Base-by-base conservation (phyloP, 257 asterid species). In the Plectranthus barbatus region DNA sequence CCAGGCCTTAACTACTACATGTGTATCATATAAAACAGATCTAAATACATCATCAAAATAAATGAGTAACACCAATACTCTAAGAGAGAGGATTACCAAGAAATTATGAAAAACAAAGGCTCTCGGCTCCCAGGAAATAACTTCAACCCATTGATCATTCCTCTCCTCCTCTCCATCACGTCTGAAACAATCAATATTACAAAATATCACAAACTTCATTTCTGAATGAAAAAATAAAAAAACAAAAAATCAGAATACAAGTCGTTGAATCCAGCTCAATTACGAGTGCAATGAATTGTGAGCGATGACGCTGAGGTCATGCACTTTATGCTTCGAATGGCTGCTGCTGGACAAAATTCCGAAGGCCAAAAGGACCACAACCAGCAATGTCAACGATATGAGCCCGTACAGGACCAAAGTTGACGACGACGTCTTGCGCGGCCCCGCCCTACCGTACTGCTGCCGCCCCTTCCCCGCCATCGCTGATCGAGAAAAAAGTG, bases 91-190 rank as follows among this genome's bases (percentile, higher is more conserved):
- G 60, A 49, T 68, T 75, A 93, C 99, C 99, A 93, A 67, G 71
- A 93, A 93, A 61, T 87, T 82, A 49, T 90, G 99, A 76, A 73
- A 89, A 68, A 93, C 21, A 58, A 65, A 75, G 70, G 99, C 99
- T 74, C 99, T 85, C 3, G 99, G 99, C 80, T 90, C 99, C 97
- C 90, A 84, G 29, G 97, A 90, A 62, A 93, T 74, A 62, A 90
- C 72, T 80, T 93, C 99, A 63, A 79, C 94, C 99, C 99, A 93
- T 69, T 83, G 94, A 81, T 87, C 97, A 72, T 64, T 71, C 61
- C 65, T 81, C 20, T 56, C 88, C 37, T 76, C 87, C 20, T 80
- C 88, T 18, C 67, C 97, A 54, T 64, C 81, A 60, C 47, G 81
- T 58, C 97, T 90, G 68, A 53, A 44, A 66, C 54, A 60, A 63